Conservation (phyloP, 2,329 filamentous ascomycete genomes). For the Alternaria consortialis region DNA sequence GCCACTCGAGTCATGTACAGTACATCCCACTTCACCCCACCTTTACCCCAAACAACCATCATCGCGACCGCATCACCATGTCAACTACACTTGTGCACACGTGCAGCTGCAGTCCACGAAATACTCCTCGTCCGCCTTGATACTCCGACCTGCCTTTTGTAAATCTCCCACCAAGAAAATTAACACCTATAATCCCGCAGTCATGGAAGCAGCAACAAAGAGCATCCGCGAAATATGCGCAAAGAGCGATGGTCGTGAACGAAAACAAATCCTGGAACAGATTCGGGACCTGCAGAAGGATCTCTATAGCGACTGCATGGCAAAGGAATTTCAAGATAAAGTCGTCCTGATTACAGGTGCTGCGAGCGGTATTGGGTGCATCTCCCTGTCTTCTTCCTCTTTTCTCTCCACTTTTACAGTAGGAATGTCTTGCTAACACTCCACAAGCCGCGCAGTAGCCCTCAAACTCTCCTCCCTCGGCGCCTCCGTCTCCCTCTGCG, state of each 20-base stretch:
- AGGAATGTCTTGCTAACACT: constrained; percentile 1
- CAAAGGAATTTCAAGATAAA: constrained; percentile 42
- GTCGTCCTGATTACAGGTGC: constrained; percentile 44
- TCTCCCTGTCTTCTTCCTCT: neutral
- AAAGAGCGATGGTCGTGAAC: constrained; percentile 25
- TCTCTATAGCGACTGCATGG: constrained; percentile 40
- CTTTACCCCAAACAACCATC: constrained; percentile 33
- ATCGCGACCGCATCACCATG: constrained; percentile 20
- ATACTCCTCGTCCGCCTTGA: neutral
- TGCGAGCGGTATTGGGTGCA: constrained; percentile 58
- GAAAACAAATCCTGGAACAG: constrained; percentile 33
- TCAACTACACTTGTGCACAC: neutral
- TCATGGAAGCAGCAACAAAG: constrained; percentile 33
- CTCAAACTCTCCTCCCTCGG: constrained; percentile 59
- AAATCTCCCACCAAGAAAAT: neutral
- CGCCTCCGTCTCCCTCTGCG: constrained; percentile 47
- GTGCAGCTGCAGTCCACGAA: neutral
- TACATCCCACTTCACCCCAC: constrained; percentile 50
- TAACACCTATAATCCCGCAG: neutral
- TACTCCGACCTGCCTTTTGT: no score
- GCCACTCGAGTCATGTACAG: constrained; percentile 36
- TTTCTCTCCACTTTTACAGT: neutral
- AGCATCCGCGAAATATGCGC: constrained; percentile 34
- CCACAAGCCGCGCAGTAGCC: constrained; percentile 54
- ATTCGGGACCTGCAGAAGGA: constrained; percentile 39